phyloP scores from a whole-genome alignment of 1,284 basidiomycete genomes.

The Gomphus bonarii region DNA sequence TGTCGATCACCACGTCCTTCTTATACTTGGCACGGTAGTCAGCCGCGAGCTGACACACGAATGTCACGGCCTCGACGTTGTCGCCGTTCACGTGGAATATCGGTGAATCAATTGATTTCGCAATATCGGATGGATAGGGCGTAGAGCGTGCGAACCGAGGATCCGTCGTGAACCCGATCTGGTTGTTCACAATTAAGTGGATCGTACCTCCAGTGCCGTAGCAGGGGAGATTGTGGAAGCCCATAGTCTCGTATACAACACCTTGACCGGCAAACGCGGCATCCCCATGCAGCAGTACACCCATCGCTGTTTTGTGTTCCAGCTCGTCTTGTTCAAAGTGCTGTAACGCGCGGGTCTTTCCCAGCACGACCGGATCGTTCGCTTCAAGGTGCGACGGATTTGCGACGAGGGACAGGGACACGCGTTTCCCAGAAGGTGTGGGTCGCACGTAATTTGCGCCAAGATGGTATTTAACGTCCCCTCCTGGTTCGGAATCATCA shows the following conservation, averaged over 20 bases:
- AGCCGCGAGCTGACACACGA: slow-evolving; percentile 95
- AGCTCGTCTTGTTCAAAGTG: slow-evolving; percentile 86
- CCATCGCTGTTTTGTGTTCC: slow-evolving; percentile 78
- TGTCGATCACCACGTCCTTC: slow-evolving; percentile 97
- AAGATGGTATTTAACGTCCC: slow-evolving; percentile 99
- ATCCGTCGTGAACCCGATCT: slow-evolving; percentile 99
- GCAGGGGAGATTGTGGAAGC: slow-evolving; percentile 90
- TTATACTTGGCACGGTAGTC: slow-evolving; percentile 98
- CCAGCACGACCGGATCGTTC: slow-evolving; percentile 94
- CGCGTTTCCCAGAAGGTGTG: slow-evolving; percentile 97
- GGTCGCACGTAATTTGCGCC: slow-evolving; percentile 99
- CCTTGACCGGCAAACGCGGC: slow-evolving; percentile 99
- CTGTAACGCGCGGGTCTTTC: slow-evolving; percentile 95
- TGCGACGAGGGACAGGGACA: slow-evolving; percentile 93
- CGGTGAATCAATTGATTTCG: slow-evolving; percentile 96
- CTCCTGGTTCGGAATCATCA: slow-evolving; percentile 73
- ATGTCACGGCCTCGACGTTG: slow-evolving; percentile 96
- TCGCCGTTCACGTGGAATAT: slow-evolving; percentile 99
- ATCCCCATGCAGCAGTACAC: slow-evolving; percentile 93
- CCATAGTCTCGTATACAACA: slow-evolving; percentile 99
- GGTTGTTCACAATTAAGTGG: slow-evolving; percentile 99
- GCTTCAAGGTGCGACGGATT: slow-evolving; percentile 99
- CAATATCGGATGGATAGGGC: slow-evolving; percentile 98
- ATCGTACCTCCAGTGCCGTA: slow-evolving; percentile 98
- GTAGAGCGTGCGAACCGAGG: slow-evolving; percentile 97